phyloP scores from a whole-genome alignment of 768 basidiomycete genomes.

The Rhodotorula kratochvilovae region DNA sequence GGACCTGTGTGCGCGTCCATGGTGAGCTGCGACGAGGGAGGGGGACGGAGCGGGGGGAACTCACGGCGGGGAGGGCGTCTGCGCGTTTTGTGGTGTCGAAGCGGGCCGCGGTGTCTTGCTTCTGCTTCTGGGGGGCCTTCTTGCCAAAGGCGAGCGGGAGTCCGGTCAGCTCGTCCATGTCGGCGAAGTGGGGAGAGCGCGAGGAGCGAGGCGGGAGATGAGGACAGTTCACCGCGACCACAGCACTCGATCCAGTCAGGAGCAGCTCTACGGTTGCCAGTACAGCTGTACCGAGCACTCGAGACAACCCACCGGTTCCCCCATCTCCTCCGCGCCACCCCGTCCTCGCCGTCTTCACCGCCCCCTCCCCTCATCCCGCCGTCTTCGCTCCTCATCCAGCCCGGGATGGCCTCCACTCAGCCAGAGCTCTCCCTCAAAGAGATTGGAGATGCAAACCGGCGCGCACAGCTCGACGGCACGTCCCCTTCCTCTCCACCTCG shows the following conservation, averaged over 20 bases:
- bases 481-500: not conserved
- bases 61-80: too few species aligned
- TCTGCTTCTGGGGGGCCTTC: constrained; percentile 58
- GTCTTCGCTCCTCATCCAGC: not conserved
- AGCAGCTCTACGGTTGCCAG: too few species aligned
- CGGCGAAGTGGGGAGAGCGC: not conserved
- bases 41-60: too few species aligned
- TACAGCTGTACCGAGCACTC: too few species aligned
- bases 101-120: constrained; percentile 67
- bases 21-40: not conserved
- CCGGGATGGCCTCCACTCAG: not conserved
- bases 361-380: not conserved
- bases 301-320: too few species aligned
- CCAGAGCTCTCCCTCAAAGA: constrained; percentile 7
- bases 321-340: too few species aligned
- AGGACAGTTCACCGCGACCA: not conserved
- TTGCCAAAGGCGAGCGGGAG: constrained; percentile 84
- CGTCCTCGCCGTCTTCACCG: too few species aligned
- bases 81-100: constrained; percentile 56
- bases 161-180: constrained; percentile 61
- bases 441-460: constrained; percentile 17
- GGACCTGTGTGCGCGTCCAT: not conserved
- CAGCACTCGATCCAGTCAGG: too few species aligned
- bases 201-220: not conserved
- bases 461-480: constrained; percentile 28